These are phyloP conservation scores for Aspergillus bertholletiae DNA, from an alignment of 495 filamentous ascomycete species.

Conservation along the genomic window DNA sequence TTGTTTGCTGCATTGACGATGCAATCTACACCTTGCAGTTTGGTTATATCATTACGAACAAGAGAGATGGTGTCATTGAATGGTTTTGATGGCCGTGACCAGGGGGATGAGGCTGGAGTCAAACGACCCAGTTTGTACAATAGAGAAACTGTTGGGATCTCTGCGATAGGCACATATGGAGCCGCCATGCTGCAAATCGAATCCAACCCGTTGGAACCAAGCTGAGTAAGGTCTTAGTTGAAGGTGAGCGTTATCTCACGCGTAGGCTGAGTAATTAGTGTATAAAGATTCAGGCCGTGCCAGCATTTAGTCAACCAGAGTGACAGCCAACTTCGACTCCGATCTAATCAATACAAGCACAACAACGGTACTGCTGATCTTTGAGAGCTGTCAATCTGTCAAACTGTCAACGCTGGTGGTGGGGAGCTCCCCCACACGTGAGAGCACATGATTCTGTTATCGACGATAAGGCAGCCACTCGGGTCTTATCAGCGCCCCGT, in stretches of 20 bases:
- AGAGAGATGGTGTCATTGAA: constrained; percentile 72
- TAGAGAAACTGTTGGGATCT: constrained; percentile 63
- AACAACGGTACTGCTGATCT: not conserved
- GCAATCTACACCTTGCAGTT: constrained; percentile 62
- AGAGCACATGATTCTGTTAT: constrained; percentile 12
- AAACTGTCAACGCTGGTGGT: not conserved
- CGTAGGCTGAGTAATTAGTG: not conserved
- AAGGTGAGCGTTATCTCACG: not conserved
- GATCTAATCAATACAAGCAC: not conserved
- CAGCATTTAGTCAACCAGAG: not conserved
- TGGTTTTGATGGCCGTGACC: constrained; percentile 37
- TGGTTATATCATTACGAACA: constrained; percentile 80
- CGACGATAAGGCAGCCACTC: too few relatives aligned
- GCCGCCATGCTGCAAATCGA: constrained; percentile 9
- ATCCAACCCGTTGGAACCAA: not conserved
- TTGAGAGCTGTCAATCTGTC: not conserved
- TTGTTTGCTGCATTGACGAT: constrained; percentile 94
- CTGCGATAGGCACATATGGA: constrained; percentile 29
- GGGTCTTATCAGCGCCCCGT: too few relatives aligned
- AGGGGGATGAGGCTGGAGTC: constrained; percentile 19
- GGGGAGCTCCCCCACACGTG: constrained; percentile 16
- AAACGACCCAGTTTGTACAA: constrained; percentile 52
- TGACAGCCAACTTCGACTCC: not conserved
- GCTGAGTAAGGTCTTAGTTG: not conserved
- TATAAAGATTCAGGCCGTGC: not conserved